phyloP scores from a whole-genome alignment of 306 rosid species.

The Spatholobus suberectus region DNA sequence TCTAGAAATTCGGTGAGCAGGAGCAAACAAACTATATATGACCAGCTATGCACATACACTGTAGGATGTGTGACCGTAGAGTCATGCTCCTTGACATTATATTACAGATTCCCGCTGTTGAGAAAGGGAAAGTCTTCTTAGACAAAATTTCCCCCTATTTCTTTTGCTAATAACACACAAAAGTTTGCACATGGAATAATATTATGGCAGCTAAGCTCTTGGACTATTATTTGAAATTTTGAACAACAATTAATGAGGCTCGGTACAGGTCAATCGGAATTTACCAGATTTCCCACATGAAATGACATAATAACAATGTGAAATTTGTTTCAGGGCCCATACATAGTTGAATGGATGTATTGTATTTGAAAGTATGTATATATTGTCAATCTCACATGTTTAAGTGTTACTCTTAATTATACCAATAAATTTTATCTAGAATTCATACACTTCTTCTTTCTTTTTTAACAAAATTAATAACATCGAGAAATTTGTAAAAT shows the following conservation, averaged over 20 bases:
- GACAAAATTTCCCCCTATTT: not conserved
- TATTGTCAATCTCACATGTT: not conserved
- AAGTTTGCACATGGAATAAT: constrained; percentile 14
- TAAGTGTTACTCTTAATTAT: not conserved
- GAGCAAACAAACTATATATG: not conserved
- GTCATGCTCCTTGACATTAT: not conserved
- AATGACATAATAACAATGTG: not conserved
- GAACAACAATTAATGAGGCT: constrained; percentile 31
- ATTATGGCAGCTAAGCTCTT: constrained; percentile 31
- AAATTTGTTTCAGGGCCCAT: not conserved
- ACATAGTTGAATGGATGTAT: not conserved
- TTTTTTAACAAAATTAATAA: not conserved
- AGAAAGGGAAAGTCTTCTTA: not conserved
- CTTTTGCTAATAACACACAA: not conserved
- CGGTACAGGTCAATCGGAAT: not conserved
- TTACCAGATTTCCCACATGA: constrained; percentile 21
- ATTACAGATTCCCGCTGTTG: not conserved
- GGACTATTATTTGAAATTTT: constrained; percentile 25
- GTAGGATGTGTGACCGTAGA: constrained; percentile 8
- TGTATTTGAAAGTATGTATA: not conserved
- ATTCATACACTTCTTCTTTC: not conserved
- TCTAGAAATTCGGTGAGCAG: constrained; percentile 41
- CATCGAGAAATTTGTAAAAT: not conserved
- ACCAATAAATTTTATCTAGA: not conserved
- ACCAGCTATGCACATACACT: constrained; percentile 12